phyloP scores from a whole-genome alignment of 2,329 filamentous ascomycete genomes.

The Ambrosiella xylebori region DNA sequence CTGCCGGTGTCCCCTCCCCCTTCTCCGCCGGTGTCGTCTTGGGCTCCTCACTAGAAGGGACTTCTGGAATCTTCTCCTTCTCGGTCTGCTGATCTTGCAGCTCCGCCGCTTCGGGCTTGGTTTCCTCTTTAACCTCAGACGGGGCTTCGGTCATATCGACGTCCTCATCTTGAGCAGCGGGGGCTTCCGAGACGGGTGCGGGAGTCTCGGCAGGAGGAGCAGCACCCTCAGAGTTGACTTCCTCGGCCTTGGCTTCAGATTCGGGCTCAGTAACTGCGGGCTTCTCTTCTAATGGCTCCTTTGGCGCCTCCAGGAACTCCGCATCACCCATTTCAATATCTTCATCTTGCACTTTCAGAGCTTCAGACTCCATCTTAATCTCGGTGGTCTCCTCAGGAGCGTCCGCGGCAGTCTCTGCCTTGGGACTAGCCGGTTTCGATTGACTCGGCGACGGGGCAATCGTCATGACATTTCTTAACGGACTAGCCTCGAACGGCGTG shows the following conservation, averaged over 20 bases:
- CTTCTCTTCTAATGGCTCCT: background rate
- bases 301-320: background rate
- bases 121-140: slow-evolving; percentile 9
- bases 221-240: background rate
- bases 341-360: background rate
- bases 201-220: background rate
- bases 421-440: background rate
- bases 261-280: background rate
- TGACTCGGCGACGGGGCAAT: slow-evolving; percentile 4
- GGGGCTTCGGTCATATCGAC: slow-evolving; percentile 16
- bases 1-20: background rate
- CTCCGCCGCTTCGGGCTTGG: background rate
- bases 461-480: slow-evolving; percentile 9
- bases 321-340: slow-evolving; percentile 4
- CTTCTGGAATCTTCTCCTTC: slow-evolving; percentile 5
- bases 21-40: background rate
- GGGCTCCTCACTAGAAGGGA: background rate
- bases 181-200: too few relatives aligned
- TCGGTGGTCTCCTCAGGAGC: background rate
- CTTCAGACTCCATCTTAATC: background rate
- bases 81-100: background rate
- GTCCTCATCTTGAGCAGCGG: slow-evolving; percentile 15
- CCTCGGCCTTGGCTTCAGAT: background rate
- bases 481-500: slow-evolving; percentile 6
- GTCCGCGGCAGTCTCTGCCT: background rate